phyloP scores from a whole-genome alignment of 805 yeast species.

The Schwanniomyces sp. region DNA sequence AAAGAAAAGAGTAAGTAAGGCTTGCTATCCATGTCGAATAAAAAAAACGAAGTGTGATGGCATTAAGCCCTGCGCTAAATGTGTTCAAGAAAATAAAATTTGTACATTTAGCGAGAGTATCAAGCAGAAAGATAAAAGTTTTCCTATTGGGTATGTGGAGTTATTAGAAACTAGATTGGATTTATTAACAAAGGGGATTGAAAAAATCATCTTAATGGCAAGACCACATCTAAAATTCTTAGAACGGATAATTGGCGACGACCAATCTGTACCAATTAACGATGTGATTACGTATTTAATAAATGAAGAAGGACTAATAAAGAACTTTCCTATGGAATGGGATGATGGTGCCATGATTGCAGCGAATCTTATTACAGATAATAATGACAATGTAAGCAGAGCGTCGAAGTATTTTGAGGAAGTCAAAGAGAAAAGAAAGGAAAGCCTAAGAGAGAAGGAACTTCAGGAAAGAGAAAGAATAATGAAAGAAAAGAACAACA shows the following conservation, averaged over 20 bases:
- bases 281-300: constrained; percentile 45
- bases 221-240: constrained; percentile 29
- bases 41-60: constrained; percentile 68
- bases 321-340: constrained; percentile 44
- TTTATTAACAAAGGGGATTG: constrained; percentile 50
- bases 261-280: constrained; percentile 40
- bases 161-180: constrained; percentile 58
- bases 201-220: constrained; percentile 35
- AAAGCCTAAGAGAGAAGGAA: not conserved
- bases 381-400: constrained; percentile 19
- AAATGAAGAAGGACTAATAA: constrained; percentile 37
- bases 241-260: constrained; percentile 15
- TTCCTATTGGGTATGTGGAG: constrained; percentile 63
- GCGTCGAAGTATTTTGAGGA: constrained; percentile 34
- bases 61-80: constrained; percentile 57
- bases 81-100: constrained; percentile 54
- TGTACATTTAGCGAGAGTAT: constrained; percentile 60
- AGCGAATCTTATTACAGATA: constrained; percentile 25
- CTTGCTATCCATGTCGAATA: constrained; percentile 62
- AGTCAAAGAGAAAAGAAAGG: constrained; percentile 18
- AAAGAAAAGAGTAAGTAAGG: constrained; percentile 62
- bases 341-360: constrained; percentile 44
- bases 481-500: too few species aligned
- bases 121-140: constrained; percentile 52
- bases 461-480: not conserved